Evolutionary conservation across 176 grass and related monocot species (phyloP), one percentile per base, ranked within the genome.

Genomic region (Aegilops speltoides): DNA sequence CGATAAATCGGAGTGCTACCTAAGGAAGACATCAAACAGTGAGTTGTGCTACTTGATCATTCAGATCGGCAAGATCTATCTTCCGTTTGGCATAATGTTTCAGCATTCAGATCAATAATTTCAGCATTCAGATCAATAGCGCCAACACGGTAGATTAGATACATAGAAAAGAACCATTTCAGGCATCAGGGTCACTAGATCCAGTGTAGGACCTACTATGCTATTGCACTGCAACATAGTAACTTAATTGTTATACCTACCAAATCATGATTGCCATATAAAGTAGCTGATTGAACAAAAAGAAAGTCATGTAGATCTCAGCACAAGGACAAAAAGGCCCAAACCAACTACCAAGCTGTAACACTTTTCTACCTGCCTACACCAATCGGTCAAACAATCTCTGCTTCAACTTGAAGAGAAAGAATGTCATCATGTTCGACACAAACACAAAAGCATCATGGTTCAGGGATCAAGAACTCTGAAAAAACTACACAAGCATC

Each of bases 371-470:
- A n/a, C n/a, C n/a, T 56, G 7, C 41, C 80, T 60, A 79, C 41
- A 50, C 71, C 69, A 48, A 84, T 25, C 40, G 41, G n/a, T 31
- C 75, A 80, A 54, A 22, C 78, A 41, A 83, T 17, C 79, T 85
- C 79, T 15, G 59, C 91, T 89, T 93, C 67, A 25, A 37, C 88
- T 83, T 68, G 20, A 88, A 88, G 86, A 61, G 54, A 64, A 86
- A 68, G 71, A 23, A 79, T 31, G 65, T 12, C 17, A 66, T 26
- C 10, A 0, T n/a, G 15, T 24, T 7, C 34, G 25, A 76, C 78
- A 46, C 13, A 31, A 52, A 13, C 50, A 20, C 31, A 54, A 17
- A 37, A 41, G 76, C 70, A 29, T 13, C 8, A 31, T 31, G 29
- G 29, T 31, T 45, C 12, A 40, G n/a, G 67, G 43, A 87, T 79